Base-by-base conservation (phyloP, 1,284 basidiomycete species). In the Irpex sp. region DNA sequence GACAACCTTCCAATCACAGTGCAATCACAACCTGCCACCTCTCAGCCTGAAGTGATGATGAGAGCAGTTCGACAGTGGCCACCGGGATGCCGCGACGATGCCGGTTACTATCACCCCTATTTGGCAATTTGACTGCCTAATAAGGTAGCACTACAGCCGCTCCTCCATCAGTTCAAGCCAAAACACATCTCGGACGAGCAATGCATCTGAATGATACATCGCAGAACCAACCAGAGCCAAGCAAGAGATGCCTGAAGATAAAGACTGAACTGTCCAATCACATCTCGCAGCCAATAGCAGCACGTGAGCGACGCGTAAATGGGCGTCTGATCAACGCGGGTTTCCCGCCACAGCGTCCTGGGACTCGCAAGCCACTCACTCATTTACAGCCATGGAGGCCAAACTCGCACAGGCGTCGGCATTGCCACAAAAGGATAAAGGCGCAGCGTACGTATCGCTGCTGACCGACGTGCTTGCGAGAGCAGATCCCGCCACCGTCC, bases 371-470 rank as follows among this genome's bases (percentile, higher is more conserved):
- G 49, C 12, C 5, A 4, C 28, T 33, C 51, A 59, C 58, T 37
- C 48, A 21, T 16, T 35, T 12, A 18, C 18, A 35, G 59, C 48
- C 49, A 90, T 91, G 88, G 87, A 92, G 57, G 71, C 72, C 58
- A 86, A 82, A 73, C 80, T 93, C 58, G 71, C 82, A 0, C 83
- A 88, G 64, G 77, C 87, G 57, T 77, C 82, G 0, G 69, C 82
- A n/a, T 82, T 91, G 65, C 78, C 75, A 59, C 92, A 94, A 75
- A 93, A 92, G 69, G 91, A 94, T 73, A 92, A 92, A 70, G 87
- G 83, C 0, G 80, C 85, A n/a, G 88, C 87, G 3, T 95, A 91
- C 70, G 80, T 83, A 57, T 78, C 81, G 9, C 79, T 86, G 48
- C 82, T 87, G 63, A 76, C 78, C 57, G 78, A 82, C 59, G 77